Base-by-base conservation (phyloP, 495 filamentous ascomycete species). In the Glutinoglossum americanum region DNA sequence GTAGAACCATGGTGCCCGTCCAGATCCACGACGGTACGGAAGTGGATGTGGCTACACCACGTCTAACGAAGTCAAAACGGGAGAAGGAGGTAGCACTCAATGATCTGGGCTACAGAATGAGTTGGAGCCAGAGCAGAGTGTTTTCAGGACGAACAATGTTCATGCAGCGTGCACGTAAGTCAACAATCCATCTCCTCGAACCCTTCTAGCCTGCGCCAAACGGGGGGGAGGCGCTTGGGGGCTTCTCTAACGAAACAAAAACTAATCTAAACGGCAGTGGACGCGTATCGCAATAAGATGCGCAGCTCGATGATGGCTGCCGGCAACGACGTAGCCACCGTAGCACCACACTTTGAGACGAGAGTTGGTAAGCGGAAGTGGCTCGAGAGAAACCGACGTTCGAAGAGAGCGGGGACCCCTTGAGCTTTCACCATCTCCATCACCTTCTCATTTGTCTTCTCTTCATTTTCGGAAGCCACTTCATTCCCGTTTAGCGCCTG, bases 231-330 rank as follows among this genome's bases (percentile, higher is more conserved):
- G 4, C 32, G 4, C 7, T n/a, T 28, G 7, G 28, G 17, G 25
- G n/a, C n/a, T n/a, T n/a, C n/a, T 41, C 32, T 47, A 51, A 41
- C 17, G 37, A 13, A 41, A 41, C 2, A 7, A 9, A 41, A 41
- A 9, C 37, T 41, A 63, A 60, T 10, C 61, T 70, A 60, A 71
- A 61, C 44, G 59, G 17, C n/a, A 97, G 90, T 98, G 67, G 92
- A 98, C 63, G 85, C 83, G 57, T 96, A 96, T 67, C 79, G 92
- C 35, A 93, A 88, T 65, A 98, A 96, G 72, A 93, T 89, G 72
- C 76, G 82, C 56, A 83, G 74, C 59, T 83, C 82, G 47, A 87
- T 92, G 73, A 73, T 89, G 55, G 77, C 74, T 15, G 74, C 78
- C 11, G 84, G 84, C 44, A 80, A 89, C 61, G 85, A 90, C 51